A percentile compares a stretch with the other conserved stretches of the same genome.
These are phyloP conservation scores for Blastomyces gilchristii DNA, from an alignment of 2,329 filamentous ascomycete species.

Conservation along the genomic window DNA sequence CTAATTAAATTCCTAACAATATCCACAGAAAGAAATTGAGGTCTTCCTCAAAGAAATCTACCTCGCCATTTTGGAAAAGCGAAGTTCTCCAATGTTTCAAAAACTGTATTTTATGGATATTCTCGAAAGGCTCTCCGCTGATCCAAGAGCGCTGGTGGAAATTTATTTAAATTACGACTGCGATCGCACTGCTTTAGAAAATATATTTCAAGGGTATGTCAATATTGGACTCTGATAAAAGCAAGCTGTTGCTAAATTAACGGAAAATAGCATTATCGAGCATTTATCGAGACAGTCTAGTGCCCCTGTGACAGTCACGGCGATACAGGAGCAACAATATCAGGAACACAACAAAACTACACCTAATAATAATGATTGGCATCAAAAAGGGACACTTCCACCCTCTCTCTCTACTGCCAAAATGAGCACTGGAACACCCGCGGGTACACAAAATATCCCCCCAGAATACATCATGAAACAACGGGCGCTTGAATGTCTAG, in stretches of 20 bases:
- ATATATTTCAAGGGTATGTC: constrained; percentile 70
- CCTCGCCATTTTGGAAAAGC: constrained; percentile 77
- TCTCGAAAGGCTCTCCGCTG: constrained; percentile 70
- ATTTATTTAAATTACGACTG: constrained; percentile 98
- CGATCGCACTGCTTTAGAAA: constrained; percentile 81
- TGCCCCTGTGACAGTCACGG: constrained; percentile 61
- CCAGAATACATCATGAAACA: constrained; percentile 88
- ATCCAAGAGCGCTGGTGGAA: constrained; percentile 83
- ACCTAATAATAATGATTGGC: constrained; percentile 63
- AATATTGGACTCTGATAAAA: background rate
- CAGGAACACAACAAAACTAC: constrained; percentile 61
- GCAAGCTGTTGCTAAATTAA: constrained; percentile 7
- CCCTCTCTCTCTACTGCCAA: constrained; percentile 74
- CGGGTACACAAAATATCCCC: constrained; percentile 55
- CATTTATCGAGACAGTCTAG: constrained; percentile 83
- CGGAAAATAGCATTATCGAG: constrained; percentile 60
- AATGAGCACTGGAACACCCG: constrained; percentile 46
- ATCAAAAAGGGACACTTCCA: constrained; percentile 71
- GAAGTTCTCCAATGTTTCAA: constrained; percentile 75
- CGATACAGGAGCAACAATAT: constrained; percentile 73
- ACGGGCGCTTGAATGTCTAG: constrained; percentile 74
- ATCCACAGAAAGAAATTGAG: constrained; percentile 75
- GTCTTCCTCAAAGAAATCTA: constrained; percentile 98
- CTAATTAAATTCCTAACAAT: constrained; percentile 14
- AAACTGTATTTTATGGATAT: constrained; percentile 87